phyloP scores from a whole-genome alignment of 805 yeast genomes.

The Torulaspora indica region DNA sequence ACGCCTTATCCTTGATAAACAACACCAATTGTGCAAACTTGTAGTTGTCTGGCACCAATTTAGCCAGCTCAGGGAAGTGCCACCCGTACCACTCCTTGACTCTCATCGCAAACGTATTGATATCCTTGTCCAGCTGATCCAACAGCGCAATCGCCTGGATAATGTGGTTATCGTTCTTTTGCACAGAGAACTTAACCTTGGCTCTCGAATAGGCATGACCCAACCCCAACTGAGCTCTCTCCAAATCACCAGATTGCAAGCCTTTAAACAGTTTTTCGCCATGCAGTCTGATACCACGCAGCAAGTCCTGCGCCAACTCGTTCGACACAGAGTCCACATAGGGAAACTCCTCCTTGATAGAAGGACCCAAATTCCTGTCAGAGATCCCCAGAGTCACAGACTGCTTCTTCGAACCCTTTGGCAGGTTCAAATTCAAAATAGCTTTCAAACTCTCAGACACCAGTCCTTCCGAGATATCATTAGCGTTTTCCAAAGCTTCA shows the following conservation, averaged over 20 bases:
- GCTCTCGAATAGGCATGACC: slow-evolving; percentile 99
- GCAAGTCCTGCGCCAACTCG: slow-evolving; percentile 89
- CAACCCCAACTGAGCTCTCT: slow-evolving; percentile 96
- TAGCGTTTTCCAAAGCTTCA: slow-evolving; percentile 97
- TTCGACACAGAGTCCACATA: slow-evolving; percentile 84
- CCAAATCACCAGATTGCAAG: slow-evolving; percentile 90
- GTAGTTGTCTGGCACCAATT: slow-evolving; percentile 85
- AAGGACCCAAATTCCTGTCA: slow-evolving; percentile 93
- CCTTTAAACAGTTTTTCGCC: slow-evolving; percentile 87
- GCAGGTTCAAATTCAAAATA: slow-evolving; percentile 84
- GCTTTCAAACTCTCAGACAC: slow-evolving; percentile 90
- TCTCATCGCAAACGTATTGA: slow-evolving; percentile 95
- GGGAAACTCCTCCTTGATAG: slow-evolving; percentile 87
- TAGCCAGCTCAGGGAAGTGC: slow-evolving; percentile 97
- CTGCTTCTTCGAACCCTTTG: slow-evolving; percentile 59
- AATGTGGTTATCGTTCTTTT: slow-evolving; percentile 97
- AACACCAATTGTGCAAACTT: slow-evolving; percentile 76
- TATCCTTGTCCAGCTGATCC: slow-evolving; percentile 97
- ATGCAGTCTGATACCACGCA: slow-evolving; percentile 91
- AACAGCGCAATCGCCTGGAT: slow-evolving; percentile 97
- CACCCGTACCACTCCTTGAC: slow-evolving; percentile 98
- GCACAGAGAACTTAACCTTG: slow-evolving; percentile 97
- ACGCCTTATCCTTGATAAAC: slow-evolving; percentile 80
- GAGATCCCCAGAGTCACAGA: slow-evolving; percentile 80
- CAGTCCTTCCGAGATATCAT: slow-evolving; percentile 94